Base-by-base conservation (phyloP, 495 filamentous ascomycete genomes). In the Penicillium soppii region DNA sequence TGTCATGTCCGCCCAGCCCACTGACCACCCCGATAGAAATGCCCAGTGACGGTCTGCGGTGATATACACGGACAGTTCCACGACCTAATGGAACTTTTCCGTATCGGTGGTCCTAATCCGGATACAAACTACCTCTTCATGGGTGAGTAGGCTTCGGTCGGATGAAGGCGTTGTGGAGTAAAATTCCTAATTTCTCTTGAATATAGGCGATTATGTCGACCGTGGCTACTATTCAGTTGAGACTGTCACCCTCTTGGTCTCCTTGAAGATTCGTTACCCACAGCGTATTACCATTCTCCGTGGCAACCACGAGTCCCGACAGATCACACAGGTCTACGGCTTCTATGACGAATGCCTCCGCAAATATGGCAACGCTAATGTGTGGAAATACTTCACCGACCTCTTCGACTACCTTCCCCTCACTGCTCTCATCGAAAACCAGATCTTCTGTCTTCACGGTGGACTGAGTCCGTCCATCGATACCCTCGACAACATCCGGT, bases 331-430 rank as follows among this genome's bases (percentile, higher is more conserved):
- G 72, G 92, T 97, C 37, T 97, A 97, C 65, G 92, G 92, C 42
- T 97, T 97, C 77, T 97, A 97, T 75, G 92, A 97, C 69, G 92
- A 97, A 67, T 97, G 92, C 67, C 81, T 97, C 43, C 87, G 92
- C 63, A 97, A 97, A 78, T 97, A 97, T 63, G 92, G 92, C 72
- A 97, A 96, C 67, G 94, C 94, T 54, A 97, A 97, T 66, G 94
- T 98, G 57, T 98, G 94, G 94, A 97, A 96, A 81, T 97, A 89
- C 76, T 98, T 97, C 72, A 97, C 94, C 60, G 94, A 98, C 68
- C 85, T 98, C 27, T 97, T 98, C 78, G 94, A 98, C 76, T 98
- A 92, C 74, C 90, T 98, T 33, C 94, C 94, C 56, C 86, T 98
- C 66, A 98, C 94, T 55, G 94, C 94, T 52, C 83, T 98, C 55